Conservation (phyloP, 495 filamentous ascomycete species). For the Ascobolus immersus region DNA sequence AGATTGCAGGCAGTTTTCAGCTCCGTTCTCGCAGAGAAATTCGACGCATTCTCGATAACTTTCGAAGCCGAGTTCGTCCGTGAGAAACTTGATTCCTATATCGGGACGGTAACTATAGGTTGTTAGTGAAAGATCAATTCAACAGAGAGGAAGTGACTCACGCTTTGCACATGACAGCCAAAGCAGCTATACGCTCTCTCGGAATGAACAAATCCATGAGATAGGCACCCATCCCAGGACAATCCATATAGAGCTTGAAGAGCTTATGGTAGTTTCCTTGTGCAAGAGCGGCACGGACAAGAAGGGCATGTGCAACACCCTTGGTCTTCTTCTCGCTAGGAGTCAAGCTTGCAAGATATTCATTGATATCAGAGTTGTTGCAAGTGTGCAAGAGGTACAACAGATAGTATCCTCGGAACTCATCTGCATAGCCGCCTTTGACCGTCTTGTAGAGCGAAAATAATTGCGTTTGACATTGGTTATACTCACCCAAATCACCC, state of each 20-base stretch:
- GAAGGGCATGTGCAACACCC: conserved; percentile 72
- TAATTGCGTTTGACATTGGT: conserved; percentile 97
- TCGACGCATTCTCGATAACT: conserved; percentile 69
- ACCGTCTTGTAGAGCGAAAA: conserved; percentile 66
- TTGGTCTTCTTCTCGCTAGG: conserved; percentile 66
- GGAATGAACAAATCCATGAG: conserved; percentile 97
- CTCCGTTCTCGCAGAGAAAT: conserved; percentile 57
- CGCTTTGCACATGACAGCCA: conserved; percentile 80
- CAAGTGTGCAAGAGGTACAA: conserved; percentile 98
- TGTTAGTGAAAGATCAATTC: neutral
- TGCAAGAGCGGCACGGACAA: conserved; percentile 73
- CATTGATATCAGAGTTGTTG: conserved; percentile 95
- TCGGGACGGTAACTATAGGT: conserved; percentile 59
- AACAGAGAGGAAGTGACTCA: conserved; percentile 28
- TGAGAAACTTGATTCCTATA: conserved; percentile 70
- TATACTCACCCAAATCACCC: conserved; percentile 99
- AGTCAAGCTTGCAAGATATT: conserved; percentile 92
- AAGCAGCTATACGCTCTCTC: conserved; percentile 71
- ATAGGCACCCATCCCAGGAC: conserved; percentile 92
- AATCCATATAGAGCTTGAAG: conserved; percentile 79
- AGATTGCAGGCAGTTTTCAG: conserved; percentile 53
- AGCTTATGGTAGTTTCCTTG: conserved; percentile 92
- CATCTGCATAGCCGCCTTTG: conserved; percentile 57
- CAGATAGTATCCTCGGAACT: conserved; percentile 99
- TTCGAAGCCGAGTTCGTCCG: conserved; percentile 87